Evolutionary conservation across 768 basidiomycete species (phyloP).

Genomic region (Arthromyces matolae): DNA sequence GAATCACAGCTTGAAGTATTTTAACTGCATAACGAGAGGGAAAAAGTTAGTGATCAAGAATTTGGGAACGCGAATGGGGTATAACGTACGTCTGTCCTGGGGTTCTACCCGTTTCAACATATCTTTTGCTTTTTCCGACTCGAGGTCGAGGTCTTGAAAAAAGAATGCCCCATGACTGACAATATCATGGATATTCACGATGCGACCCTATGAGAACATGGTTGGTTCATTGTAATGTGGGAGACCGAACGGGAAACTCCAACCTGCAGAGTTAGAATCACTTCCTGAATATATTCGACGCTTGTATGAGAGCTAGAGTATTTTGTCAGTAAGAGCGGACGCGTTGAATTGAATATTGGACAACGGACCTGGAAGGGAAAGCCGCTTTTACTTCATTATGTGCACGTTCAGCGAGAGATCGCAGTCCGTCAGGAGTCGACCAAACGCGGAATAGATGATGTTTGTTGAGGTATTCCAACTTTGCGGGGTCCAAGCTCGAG

Average conservation of each 20-base stretch:
- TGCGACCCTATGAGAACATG: slow-evolving; percentile 50
- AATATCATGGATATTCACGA: slow-evolving; percentile 70
- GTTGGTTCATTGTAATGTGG: background rate
- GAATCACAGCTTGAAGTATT: slow-evolving; percentile 29
- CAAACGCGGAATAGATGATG: slow-evolving; percentile 67
- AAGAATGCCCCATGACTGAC: slow-evolving; percentile 68
- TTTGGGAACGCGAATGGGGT: too few relatives aligned
- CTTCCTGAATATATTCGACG: slow-evolving; percentile 57
- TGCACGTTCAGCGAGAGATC: slow-evolving; percentile 51
- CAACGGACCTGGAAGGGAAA: slow-evolving; percentile 56
- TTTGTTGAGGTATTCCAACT: slow-evolving; percentile 87
- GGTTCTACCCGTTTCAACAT: slow-evolving; percentile 45
- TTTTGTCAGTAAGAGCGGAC: background rate
- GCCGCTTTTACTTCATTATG: slow-evolving; percentile 48
- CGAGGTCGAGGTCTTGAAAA: slow-evolving; percentile 67
- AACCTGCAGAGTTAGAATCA: slow-evolving; percentile 62
- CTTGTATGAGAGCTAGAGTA: slow-evolving; percentile 43
- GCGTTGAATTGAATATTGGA: background rate
- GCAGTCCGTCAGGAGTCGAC: slow-evolving; percentile 46
- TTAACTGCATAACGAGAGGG: slow-evolving; percentile 18
- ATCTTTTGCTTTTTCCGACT: slow-evolving; percentile 47
- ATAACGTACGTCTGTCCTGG: slow-evolving; percentile 43
- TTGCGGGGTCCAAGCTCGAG: slow-evolving; percentile 72
- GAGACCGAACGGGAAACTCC: slow-evolving; percentile 1
- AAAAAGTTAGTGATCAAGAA: slow-evolving; percentile 6